Evolutionary conservation across 2,329 filamentous ascomycete genomes (phyloP).

Genomic region (Verticillium isaacii): DNA sequence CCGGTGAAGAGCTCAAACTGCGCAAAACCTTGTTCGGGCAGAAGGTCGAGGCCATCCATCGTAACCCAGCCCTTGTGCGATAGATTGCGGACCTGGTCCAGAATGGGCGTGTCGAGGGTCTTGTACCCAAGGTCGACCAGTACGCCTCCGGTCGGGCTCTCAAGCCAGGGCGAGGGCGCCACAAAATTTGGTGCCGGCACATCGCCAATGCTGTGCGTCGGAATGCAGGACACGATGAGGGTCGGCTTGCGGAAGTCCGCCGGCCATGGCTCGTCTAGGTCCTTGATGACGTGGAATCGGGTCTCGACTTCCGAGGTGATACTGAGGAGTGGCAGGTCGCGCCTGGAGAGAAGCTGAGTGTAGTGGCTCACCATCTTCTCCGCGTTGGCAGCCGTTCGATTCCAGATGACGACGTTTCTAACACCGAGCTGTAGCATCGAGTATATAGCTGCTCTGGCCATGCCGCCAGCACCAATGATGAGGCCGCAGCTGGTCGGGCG

Average conservation of each 20-base stretch:
- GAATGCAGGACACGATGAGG: slow-evolving; percentile 72
- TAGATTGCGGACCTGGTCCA: slow-evolving; percentile 60
- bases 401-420: slow-evolving; percentile 69
- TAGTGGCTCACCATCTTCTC: slow-evolving; percentile 66
- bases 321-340: slow-evolving; percentile 37
- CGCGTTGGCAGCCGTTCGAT: slow-evolving; percentile 64
- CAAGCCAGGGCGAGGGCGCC: slow-evolving; percentile 64
- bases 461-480: slow-evolving; percentile 64
- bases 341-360: slow-evolving; percentile 44
- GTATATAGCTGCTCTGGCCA: slow-evolving; percentile 75
- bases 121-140: slow-evolving; percentile 73
- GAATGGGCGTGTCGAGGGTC: slow-evolving; percentile 65
- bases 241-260: slow-evolving; percentile 58
- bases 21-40: slow-evolving; percentile 75
- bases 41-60: slow-evolving; percentile 69
- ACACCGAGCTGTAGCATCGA: slow-evolving; percentile 75
- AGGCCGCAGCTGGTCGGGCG: slow-evolving; percentile 50
- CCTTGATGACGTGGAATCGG: slow-evolving; percentile 54
- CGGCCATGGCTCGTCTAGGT: slow-evolving; percentile 60
- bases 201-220: slow-evolving; percentile 61
- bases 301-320: slow-evolving; percentile 28
- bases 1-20: slow-evolving; percentile 81
- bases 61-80: slow-evolving; percentile 65
- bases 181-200: slow-evolving; percentile 64
- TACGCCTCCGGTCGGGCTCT: slow-evolving; percentile 69